Evolutionary conservation across 352 stramenopile genomes (phyloP), one percentile per base, ranked within the genome.

Genomic region (Aphanomyces cochlioides): DNA sequence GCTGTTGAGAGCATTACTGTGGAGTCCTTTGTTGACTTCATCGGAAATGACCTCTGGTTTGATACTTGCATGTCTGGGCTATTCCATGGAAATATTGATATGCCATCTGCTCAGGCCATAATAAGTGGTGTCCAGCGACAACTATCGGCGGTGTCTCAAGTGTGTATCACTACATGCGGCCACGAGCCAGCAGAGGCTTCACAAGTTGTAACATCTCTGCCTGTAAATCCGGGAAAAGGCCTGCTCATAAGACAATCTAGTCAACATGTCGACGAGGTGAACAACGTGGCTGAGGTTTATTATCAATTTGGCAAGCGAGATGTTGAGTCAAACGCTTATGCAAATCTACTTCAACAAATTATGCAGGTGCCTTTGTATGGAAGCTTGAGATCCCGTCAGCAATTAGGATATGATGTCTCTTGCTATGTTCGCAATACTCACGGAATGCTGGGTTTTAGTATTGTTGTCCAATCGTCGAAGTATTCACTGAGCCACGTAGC

Each of bases 341-440:
- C 47, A 28, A 70, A 70, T 39, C 12, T 70, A 7, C 47, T 70
- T 45, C 45, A 56, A n/a, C 28, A 48, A 19, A 47, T 70, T 47
- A 70, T 70, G 64, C 12, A 63, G 2, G 64, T 50, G 54, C 64
- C 64, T 5, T 19, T 70, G 7, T 70, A 63, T 41, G 17, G 21
- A 19, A 38, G 34, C 37, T 41, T 70, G n/a, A 47, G 64, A 6
- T 63, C 43, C n/a, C 12, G 28, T 12, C 15, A 70, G 7, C 64
- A 70, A 43, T n/a, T 70, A n/a, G 64, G 64, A 6, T 70, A 70
- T 38, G 43, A 70, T 28, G 47, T 70, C 0, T 12, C 15, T 7
- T 70, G 64, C 39, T 54, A 41, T 19, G 64, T 70, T 7, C 53
- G 40, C 7, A 28, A 41, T 7, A 70, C 64, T 12, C 64, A 70